phyloP scores from a whole-genome alignment of 2,329 filamentous ascomycete species.

The Lasiodiplodia sp. region DNA sequence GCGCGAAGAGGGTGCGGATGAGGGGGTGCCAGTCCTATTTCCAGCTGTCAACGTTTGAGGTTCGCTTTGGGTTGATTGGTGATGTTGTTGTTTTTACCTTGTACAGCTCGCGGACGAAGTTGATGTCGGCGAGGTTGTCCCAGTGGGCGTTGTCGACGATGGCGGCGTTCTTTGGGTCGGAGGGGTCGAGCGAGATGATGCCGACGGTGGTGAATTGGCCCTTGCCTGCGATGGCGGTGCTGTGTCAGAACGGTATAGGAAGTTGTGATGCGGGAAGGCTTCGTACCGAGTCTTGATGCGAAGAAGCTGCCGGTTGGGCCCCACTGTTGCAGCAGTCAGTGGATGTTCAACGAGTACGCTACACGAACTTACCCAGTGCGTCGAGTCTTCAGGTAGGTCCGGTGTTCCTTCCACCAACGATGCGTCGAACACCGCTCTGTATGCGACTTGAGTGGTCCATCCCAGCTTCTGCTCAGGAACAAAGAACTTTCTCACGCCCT shows the following conservation, averaged over 20 bases:
- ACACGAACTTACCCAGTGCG: constrained; percentile 37
- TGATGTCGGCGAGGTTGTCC: constrained; percentile 40
- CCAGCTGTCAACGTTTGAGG: background rate
- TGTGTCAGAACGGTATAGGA: background rate
- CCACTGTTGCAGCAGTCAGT: constrained; percentile 33
- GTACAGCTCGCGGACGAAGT: constrained; percentile 40
- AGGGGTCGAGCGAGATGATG: constrained; percentile 41
- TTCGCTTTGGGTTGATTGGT: constrained; percentile 7
- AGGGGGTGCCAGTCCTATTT: constrained; percentile 46
- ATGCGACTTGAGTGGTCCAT: constrained; percentile 49
- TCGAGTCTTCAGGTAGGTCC: constrained; percentile 45
- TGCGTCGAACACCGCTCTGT: constrained; percentile 46
- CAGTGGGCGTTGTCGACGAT: constrained; percentile 37
- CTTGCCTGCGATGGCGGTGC: constrained; percentile 35
- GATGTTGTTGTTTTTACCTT: constrained; percentile 4
- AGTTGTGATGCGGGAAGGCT: constrained; percentile 2
- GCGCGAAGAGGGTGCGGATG: constrained; percentile 43
- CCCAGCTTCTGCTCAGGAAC: constrained; percentile 17
- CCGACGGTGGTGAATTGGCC: constrained; percentile 31
- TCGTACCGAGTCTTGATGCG: constrained; percentile 38
- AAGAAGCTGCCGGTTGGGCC: constrained; percentile 45
- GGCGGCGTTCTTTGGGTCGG: constrained; percentile 38
- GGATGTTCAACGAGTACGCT: no score
- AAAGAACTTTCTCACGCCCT: constrained; percentile 23
- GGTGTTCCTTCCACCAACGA: constrained; percentile 43